Percentiles rank a stretch among this genome's conserved stretches.
Evolutionary conservation across 2,329 filamentous ascomycete species (phyloP).

Genomic region (Simplicillium aogashimaense): DNA sequence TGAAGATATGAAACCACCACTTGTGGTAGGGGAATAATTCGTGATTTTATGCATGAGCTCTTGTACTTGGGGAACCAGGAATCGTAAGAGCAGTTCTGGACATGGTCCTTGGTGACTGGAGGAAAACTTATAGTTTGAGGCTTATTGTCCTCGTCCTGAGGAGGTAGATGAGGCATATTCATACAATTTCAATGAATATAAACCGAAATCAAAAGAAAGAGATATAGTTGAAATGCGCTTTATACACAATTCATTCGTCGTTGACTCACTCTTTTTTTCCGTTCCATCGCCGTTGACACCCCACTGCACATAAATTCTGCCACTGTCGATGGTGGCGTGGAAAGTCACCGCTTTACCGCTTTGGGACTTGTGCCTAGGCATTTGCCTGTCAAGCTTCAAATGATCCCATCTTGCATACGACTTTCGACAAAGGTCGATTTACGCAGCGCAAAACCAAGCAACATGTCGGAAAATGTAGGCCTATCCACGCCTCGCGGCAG

Average conservation of each 20-base stretch:
- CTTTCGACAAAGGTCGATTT: background rate
- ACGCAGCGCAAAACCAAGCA: conserved; percentile 1
- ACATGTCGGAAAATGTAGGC: conserved; percentile 95
- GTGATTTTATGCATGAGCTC: conserved; percentile 71
- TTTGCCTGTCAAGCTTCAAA: background rate
- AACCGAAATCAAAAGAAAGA: background rate
- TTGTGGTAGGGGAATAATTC: conserved; percentile 66
- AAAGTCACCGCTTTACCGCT: background rate
- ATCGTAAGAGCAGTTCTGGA: conserved; percentile 90
- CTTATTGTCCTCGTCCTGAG: conserved; percentile 9
- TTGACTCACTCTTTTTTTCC: too few relatives aligned
- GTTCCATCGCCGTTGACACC: too few relatives aligned
- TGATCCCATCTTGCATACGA: background rate
- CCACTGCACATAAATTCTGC: too few relatives aligned
- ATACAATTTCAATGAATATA: background rate
- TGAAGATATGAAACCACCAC: conserved; percentile 80
- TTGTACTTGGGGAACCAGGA: conserved; percentile 84
- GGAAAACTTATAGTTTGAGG: conserved; percentile 54
- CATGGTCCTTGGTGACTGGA: conserved; percentile 74
- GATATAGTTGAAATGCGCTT: background rate
- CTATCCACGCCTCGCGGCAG: conserved; percentile 89
- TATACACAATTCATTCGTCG: background rate
- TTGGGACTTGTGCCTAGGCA: background rate
- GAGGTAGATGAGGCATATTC: conserved; percentile 24
- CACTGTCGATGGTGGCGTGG: background rate